Base-by-base conservation (phyloP, 2,329 filamentous ascomycete genomes). In the Mariannaea sp. region DNA sequence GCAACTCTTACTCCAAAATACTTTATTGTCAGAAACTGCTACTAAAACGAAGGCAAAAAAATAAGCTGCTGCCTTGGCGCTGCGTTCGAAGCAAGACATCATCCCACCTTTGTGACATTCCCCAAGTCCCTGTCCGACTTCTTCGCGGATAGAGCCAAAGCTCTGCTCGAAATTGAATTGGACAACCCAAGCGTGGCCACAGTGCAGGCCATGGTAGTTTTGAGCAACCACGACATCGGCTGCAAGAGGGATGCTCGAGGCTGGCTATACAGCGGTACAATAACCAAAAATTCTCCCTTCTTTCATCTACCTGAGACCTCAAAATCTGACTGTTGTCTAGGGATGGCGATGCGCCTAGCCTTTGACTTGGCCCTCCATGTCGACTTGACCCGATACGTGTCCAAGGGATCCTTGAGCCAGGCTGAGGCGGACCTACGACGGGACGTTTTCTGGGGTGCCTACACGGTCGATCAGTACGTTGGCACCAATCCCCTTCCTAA, bases 1-100 rank as follows among this genome's bases (percentile, higher is more conserved):
- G 12, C 12, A 7, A 8, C n/a, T 12, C 6, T 2, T 9, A 5
- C 14, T n/a, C 27, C 22, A 6, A 7, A 35, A 4, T 5, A 5
- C 6, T 2, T 10, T n/a, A 3, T 12, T n/a, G n/a, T n/a, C n/a
- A n/a, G 4, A 8, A 32, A 22, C 6, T 1, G 4, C 9, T 12
- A 22, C 55, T 50, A 30, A 59, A 40, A 41, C n/a, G n/a, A n/a
- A n/a, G n/a, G n/a, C n/a, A n/a, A n/a, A n/a, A n/a, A 30, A 27
- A 41, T 0, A 26, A 75, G 73, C 68, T 75, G 73, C 20, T 68
- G 72, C 7, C 65, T 76, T 5, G 74, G 74, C 16, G 73, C 73
- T 29, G 71, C 73, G 1, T 76, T 76, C n/a, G 74, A 76, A 48
- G 64, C 71, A 14, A 67, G 72, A 9, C 74, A 75, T 44, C 73